These are phyloP conservation scores for Penicillium sp. DNA, from an alignment of 2,329 filamentous ascomycete genomes.

Conservation along the genomic window DNA sequence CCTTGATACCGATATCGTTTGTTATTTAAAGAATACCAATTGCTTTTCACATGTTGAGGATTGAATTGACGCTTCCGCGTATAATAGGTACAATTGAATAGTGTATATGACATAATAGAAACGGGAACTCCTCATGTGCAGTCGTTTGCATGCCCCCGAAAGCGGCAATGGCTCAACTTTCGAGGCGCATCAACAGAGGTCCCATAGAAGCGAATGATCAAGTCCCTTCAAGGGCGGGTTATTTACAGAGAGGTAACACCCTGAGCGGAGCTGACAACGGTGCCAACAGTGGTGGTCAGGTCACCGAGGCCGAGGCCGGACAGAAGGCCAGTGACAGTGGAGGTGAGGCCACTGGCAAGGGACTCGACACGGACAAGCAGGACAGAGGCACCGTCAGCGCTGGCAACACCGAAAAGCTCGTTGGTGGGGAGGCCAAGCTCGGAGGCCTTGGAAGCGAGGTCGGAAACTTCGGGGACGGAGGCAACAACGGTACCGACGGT, in stretches of 20 bases:
- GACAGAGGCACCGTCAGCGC: conserved; percentile 11
- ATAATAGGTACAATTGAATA: conserved; percentile 17
- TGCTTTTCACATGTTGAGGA: conserved; percentile 2
- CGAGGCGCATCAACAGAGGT: conserved; percentile 16
- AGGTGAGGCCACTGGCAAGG: conserved; percentile 7
- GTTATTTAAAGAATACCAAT: background rate
- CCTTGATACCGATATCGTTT: background rate
- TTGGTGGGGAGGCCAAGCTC: conserved; percentile 14
- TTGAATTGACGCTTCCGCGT: conserved; percentile 9
- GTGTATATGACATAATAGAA: conserved; percentile 5
- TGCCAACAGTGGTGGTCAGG: conserved; percentile 14
- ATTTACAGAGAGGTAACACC: conserved; percentile 12
- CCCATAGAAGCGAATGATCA: conserved; percentile 21
- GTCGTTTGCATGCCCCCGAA: conserved; percentile 14
- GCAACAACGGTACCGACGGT: conserved; percentile 19
- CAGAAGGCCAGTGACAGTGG: conserved; percentile 13
- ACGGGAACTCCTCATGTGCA: conserved; percentile 19
- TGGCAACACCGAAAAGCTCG: conserved; percentile 16
- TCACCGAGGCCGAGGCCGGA: conserved; percentile 15
- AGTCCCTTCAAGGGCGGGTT: conserved; percentile 14
- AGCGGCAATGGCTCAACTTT: conserved; percentile 8
- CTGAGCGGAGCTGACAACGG: conserved; percentile 10
- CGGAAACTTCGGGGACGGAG: conserved; percentile 7
- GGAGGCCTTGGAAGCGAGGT: conserved; percentile 11
- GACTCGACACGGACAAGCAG: conserved; percentile 19